These are phyloP conservation scores for Colletotrichum sp. DNA, from an alignment of 2,329 filamentous ascomycete species.

Conservation along the genomic window DNA sequence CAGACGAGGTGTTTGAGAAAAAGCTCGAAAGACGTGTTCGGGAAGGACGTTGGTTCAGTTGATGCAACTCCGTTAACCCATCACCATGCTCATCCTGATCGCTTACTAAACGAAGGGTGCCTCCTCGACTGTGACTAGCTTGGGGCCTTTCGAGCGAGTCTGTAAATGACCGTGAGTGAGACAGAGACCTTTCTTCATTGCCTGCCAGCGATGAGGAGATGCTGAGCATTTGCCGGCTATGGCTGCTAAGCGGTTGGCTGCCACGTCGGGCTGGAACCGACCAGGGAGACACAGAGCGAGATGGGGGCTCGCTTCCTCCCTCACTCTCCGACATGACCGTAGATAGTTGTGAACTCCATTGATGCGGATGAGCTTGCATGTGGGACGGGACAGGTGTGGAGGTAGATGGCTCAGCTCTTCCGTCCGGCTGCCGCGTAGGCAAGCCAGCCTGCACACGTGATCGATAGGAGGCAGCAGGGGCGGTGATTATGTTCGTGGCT, in stretches of 20 bases:
- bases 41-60: conserved; percentile 58
- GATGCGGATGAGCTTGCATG: conserved; percentile 57
- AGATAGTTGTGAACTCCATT: conserved; percentile 69
- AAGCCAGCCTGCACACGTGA: conserved; percentile 34
- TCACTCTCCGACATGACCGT: conserved; percentile 69
- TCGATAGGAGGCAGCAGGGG: conserved; percentile 44
- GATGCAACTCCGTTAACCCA: conserved; percentile 64
- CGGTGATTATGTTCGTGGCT: conserved; percentile 39
- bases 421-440: conserved; percentile 30
- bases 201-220: conserved; percentile 59
- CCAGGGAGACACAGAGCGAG: conserved; percentile 51
- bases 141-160: conserved; percentile 57
- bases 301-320: conserved; percentile 52
- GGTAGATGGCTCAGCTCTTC: conserved; percentile 28
- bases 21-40: conserved; percentile 58
- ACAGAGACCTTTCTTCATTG: conserved; percentile 44
- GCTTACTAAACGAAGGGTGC: conserved; percentile 51
- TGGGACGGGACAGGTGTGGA: conserved; percentile 17
- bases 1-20: conserved; percentile 53
- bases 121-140: conserved; percentile 45
- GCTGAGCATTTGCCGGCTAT: conserved; percentile 61
- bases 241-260: conserved; percentile 53
- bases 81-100: conserved; percentile 70
- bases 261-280: conserved; percentile 51
- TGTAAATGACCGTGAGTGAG: conserved; percentile 44